These are phyloP conservation scores for Platanthera zijinensis DNA, from an alignment of 106 monocot species.

Conservation along the genomic window DNA sequence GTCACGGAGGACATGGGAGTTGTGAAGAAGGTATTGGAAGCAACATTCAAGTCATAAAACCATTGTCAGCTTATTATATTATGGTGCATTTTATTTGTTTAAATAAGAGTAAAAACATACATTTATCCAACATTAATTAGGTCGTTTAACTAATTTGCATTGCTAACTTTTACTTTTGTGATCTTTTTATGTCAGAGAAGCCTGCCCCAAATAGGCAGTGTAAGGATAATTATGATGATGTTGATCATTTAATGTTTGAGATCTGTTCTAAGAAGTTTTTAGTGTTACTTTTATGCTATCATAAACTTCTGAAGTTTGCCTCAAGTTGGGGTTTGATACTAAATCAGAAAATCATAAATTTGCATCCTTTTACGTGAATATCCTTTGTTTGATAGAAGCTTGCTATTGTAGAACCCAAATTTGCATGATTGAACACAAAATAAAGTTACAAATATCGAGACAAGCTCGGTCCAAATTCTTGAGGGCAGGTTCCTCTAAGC, in stretches of 20 bases:
- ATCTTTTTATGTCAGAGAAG: neutral
- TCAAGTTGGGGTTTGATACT: neutral
- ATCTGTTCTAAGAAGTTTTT: neutral
- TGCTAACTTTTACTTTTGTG: neutral
- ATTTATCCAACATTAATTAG: neutral
- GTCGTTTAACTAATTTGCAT: neutral
- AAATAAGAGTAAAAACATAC: neutral
- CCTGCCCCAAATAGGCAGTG: neutral
- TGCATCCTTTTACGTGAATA: neutral
- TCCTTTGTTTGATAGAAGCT: neutral
- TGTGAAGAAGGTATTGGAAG: slow-evolving; percentile 47
- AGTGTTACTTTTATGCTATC: neutral
- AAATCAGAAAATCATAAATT: neutral
- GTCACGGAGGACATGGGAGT: slow-evolving; percentile 57
- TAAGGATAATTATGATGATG: neutral
- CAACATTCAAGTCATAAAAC: neutral
- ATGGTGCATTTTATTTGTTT: slow-evolving; percentile 6
- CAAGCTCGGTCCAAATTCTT: too few species aligned
- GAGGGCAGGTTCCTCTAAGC: too few species aligned
- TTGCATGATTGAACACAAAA: too few species aligned
- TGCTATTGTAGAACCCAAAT: too few species aligned
- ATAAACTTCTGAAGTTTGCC: neutral
- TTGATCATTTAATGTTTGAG: neutral
- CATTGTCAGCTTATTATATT: neutral
- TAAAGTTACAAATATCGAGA: too few species aligned